Evolutionary conservation across 2,329 filamentous ascomycete genomes (phyloP), one percentile per base, ranked within the genome.

Genomic region (Claviceps lovelessii): DNA sequence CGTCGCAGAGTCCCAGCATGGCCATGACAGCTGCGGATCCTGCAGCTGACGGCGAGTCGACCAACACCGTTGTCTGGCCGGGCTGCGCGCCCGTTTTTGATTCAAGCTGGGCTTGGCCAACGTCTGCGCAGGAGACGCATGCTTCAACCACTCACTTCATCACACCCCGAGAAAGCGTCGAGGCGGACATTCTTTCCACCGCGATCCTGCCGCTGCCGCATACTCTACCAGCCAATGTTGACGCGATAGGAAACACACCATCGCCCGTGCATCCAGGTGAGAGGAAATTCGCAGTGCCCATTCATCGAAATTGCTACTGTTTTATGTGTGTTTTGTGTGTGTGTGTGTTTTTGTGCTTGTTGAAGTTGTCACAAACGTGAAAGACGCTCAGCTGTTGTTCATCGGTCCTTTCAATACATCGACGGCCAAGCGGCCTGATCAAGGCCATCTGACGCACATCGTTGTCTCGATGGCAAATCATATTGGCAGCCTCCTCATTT

Each of bases 31-130:
- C 41, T 31, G 44, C 31, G 31, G 11, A 46, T 9, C 53, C 49
- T 29, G 23, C 31, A 10, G 48, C 39, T 28, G 44, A 45, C 29
- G 23, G 23, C 23, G 23, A 23, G 23, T 35, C 29, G n/a, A 47
- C 15, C 45, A n/a, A 29, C 11, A 53, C 15, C 37, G n/a, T 23
- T 28, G 41, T 49, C 37, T 50, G 29, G 45, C 28, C 37, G 3
- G 39, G 17, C 5, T 23, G 13, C 10, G 33, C 52, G 11, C 13
- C 49, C 39, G 23, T 53, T 4, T 39, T 54, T 33, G 55, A 58
- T 37, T 19, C 49, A 29, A 29, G 54, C 28, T 58, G 56, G 59
- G 44, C 29, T 31, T 57, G 56, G 57, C 49, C 57, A 17, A 49
- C 55, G 11, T 45, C 55, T 11, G 42, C 41, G 15, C 45, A 48